These are phyloP conservation scores for Plasmodium inui DNA, from an alignment of 169 alveolate species.

Conservation along the genomic window DNA sequence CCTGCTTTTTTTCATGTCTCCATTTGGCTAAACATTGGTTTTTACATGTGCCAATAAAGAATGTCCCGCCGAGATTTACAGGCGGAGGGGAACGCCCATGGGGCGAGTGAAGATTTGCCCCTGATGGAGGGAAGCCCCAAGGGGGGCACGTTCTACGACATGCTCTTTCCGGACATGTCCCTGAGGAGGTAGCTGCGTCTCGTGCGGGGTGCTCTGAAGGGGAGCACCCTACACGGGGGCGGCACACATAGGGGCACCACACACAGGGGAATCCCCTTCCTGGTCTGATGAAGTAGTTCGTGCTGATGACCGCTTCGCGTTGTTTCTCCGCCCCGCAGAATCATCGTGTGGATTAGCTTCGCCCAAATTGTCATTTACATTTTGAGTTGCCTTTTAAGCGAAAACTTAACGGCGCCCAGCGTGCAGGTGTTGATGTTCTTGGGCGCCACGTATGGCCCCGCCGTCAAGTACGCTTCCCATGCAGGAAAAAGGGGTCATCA, in stretches of 20 bases:
- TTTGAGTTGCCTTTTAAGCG: slow-evolving; percentile 63
- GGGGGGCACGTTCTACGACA: slow-evolving; percentile 13
- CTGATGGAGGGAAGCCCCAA: slow-evolving; percentile 6
- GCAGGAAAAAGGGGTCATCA: background rate
- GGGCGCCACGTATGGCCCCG: slow-evolving; percentile 73
- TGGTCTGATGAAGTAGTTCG: background rate
- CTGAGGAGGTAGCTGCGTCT: slow-evolving; percentile 20
- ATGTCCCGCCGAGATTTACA: slow-evolving; percentile 20
- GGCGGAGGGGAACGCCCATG: slow-evolving; percentile 1
- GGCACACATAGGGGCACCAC: background rate
- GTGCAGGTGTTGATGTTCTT: slow-evolving; percentile 59
- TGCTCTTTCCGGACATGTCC: slow-evolving; percentile 51
- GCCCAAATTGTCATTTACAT: slow-evolving; percentile 63
- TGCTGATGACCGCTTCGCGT: background rate
- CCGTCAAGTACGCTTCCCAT: slow-evolving; percentile 10
- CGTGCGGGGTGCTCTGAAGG: background rate
- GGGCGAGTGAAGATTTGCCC: slow-evolving; percentile 22
- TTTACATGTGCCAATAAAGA: background rate
- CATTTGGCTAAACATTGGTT: background rate
- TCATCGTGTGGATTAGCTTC: slow-evolving; percentile 71
- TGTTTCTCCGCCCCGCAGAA: background rate
- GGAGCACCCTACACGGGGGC: background rate
- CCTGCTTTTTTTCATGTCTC: background rate
- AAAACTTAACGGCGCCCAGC: slow-evolving; percentile 47
- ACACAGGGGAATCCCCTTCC: background rate